phyloP scores from a whole-genome alignment of 176 grass and related monocot species.

The Coix lacrymajobi region DNA sequence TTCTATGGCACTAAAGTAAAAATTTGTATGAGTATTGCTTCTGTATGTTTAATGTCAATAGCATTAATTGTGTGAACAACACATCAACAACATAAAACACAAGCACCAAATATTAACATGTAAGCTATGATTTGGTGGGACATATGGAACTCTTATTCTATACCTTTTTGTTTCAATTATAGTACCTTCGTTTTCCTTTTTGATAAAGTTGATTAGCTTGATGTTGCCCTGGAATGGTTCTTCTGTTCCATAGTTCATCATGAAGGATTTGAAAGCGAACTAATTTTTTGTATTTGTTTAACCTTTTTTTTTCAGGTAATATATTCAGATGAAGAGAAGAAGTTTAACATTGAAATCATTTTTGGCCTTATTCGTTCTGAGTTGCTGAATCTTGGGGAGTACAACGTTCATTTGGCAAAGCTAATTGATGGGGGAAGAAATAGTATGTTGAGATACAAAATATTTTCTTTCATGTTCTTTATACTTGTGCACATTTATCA shows the following conservation, averaged over 20 bases:
- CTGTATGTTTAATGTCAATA: neutral
- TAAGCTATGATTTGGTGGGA: neutral
- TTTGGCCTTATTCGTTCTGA: conserved; percentile 74
- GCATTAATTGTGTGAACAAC: neutral
- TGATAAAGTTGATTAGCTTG: neutral
- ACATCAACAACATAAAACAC: neutral
- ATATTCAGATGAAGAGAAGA: conserved; percentile 72
- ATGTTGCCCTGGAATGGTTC: neutral
- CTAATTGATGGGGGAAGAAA: conserved; percentile 83
- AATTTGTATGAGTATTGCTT: neutral
- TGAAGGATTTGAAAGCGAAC: neutral
- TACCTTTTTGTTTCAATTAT: neutral
- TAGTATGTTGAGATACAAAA: conserved; percentile 45
- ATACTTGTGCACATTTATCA: neutral
- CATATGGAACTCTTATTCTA: neutral
- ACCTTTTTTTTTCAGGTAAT: conserved; percentile 54
- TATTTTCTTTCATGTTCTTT: neutral
- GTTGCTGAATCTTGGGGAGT: conserved; percentile 74
- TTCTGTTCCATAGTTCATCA: neutral
- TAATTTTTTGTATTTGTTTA: neutral
- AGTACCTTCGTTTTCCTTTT: neutral
- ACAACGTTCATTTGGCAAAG: conserved; percentile 83
- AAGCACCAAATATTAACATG: neutral
- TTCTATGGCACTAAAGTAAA: neutral
- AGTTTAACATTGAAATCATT: conserved; percentile 76